Evolutionary conservation across 2,329 filamentous ascomycete species (phyloP), one percentile per base, ranked within the genome.

Genomic region (Aotearoamyces nothofagi): DNA sequence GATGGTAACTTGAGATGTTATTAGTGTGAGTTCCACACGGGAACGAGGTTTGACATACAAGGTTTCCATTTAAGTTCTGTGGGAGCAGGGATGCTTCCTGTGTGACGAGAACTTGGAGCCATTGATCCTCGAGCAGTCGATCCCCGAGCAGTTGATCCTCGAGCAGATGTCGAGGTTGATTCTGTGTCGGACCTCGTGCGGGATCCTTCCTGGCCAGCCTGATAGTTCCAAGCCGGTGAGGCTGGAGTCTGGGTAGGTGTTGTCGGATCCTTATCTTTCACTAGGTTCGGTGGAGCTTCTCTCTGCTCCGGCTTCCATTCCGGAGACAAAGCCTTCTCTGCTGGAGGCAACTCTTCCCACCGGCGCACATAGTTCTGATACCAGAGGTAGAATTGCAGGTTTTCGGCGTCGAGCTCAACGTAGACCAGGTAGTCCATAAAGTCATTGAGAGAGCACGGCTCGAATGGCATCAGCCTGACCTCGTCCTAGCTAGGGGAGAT

Each of bases 391-490:
- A 81, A 81, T 42, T 87, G 80, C 12, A 90, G 59, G 46, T 87
- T 87, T 55, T 90, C 81, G 29, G 80, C 78, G 13, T 75, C 63
- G 38, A 76, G 67, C 51, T 87, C 79, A 35, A 87, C 69, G 50
- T 87, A 86, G 35, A 79, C 63, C 35, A 87, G 65, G 41, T 84
- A 87, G 52, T 83, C 79, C 75, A 87, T 82, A 48, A 90, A 86
- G 49, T 90, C 79, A 22, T 77, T 69, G 17, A 74, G 56, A 2
- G 79, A 84, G 54, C 78, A 78, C 32, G 81, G 81, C 81, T 84
- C 27, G 2, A 11, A 5, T 35, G 6, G 17, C 39, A 29, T 33
- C 13, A 15, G 10, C n/a, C 9, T 25, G 6, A 24, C 14, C 8
- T 14, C 19, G 16, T 6, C 10, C 17, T 13, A 22, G 22, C 15